A percentile compares a stretch with the other conserved stretches of the same genome.
Conservation (phyloP, 192 early-diverging fungal genomes). For the Coemansia sp. region DNA sequence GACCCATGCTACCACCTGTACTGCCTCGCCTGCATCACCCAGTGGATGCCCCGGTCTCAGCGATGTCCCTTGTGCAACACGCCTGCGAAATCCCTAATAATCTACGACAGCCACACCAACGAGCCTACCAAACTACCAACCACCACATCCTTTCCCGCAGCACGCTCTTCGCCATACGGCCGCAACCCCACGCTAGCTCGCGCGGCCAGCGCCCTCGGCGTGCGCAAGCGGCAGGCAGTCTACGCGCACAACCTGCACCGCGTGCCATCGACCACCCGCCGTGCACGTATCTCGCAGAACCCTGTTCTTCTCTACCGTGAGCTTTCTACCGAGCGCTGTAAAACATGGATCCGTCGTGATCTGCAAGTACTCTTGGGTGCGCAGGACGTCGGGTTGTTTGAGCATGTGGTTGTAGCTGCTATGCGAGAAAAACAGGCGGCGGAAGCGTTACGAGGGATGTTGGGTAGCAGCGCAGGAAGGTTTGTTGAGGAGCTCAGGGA, state of each 20-base stretch:
- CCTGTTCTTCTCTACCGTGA: conserved; percentile 2
- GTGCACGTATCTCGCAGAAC: conserved; percentile 5
- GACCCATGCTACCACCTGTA: conserved; percentile 53
- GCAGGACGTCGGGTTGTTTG: conserved; percentile 14
- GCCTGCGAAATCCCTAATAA: conserved; percentile 12
- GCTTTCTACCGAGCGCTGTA: conserved; percentile 9
- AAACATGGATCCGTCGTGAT: conserved; percentile 33
- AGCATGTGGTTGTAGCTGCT: conserved; percentile 7
- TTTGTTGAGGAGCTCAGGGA: conserved; percentile 29
- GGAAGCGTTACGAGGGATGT: background rate
- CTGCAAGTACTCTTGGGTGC: conserved; percentile 17
- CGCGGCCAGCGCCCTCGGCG: conserved; percentile 9
- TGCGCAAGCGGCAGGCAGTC: conserved; percentile 33
- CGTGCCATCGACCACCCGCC: background rate
- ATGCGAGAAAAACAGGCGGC: conserved; percentile 1
- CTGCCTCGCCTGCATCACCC: conserved; percentile 47
- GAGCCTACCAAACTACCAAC: background rate
- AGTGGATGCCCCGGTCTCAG: conserved; percentile 42
- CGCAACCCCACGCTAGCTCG: conserved; percentile 2
- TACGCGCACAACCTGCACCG: conserved; percentile 21
- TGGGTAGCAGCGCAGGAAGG: conserved; percentile 9
- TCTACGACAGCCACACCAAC: conserved; percentile 4
- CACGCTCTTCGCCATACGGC: conserved; percentile 10
- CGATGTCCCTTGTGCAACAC: conserved; percentile 54
- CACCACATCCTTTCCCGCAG: background rate